Base-by-base conservation (phyloP, 192 early-diverging fungal genomes). In the Coemansia javaensis region DNA sequence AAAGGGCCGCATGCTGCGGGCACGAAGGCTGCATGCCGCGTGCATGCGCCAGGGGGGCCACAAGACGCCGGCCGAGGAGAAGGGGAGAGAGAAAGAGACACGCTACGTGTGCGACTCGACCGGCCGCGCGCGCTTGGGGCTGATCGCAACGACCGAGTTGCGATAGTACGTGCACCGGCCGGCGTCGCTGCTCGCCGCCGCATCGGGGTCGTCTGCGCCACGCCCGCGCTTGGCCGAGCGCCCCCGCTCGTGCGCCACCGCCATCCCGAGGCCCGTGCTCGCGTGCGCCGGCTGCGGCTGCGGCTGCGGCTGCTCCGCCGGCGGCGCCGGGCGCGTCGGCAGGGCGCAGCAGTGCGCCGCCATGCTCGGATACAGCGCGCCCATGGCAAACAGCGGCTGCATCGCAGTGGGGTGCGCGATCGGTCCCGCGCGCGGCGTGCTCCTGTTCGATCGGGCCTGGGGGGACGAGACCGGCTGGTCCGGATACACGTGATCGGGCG, bases 201-300 rank as follows among this genome's bases (percentile, higher is more conserved):
- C 49, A n/a, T 48, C 41, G 8, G 22, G 3, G 7, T 50, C 50
- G 32, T 59, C 61, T 1, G 35, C 22, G 7, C 40, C 53, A 20
- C 68, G 68, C 2, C 61, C 61, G 17, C 68, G 68, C 61, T 72
- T 72, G 8, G 61, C 17, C 40, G 53, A 53, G n/a, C 34, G 23
- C 21, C 48, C 52, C 22, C 60, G 42, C 18, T 53, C 68, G 40
- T 47, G 43, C 12, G 44, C 32, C 39, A 53, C 39, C 10, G 32
- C 40, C 38, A 44, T 42, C 17, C 31, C n/a, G n/a, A n/a, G 25
- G 11, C 14, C 18, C 14, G 43, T 18, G 25, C 14, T 32, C 23
- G 16, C 20, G 28, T 22, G 40, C 12, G 44, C 16, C 27, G 32
- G 47, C 25, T 30, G 28, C 14, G 21, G 17, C 12, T 36, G 47